Evolutionary conservation across 371 early-diverging fungal genomes (phyloP), one percentile per base, ranked within the genome.

Genomic region (Coemansia sp.): DNA sequence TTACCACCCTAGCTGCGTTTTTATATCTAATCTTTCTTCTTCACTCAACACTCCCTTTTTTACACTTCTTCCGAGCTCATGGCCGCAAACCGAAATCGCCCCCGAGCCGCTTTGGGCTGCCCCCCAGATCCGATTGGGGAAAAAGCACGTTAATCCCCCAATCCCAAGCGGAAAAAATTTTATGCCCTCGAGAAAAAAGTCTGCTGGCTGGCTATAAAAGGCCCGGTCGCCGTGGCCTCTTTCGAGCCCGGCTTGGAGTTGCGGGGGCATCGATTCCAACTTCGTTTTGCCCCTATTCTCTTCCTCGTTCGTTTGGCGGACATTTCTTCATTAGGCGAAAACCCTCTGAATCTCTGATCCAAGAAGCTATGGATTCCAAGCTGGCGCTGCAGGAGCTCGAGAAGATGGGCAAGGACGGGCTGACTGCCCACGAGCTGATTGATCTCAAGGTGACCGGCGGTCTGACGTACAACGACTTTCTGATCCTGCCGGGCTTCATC

Each of bases 391-490:
- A 74, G 51, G 75, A 75, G 58, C 77, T 76, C 53, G 77, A 62
- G 55, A 72, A 72, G 62, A 52, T 55, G 38, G 79, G 77, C 54
- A 80, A 78, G 69, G 94, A 94, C 82, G 94, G 94, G 50, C 82
- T 93, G 60, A 80, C 89, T 18, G 88, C 84, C 53, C 83, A 82
- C 70, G 85, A 89, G 67, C 78, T 94, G 49, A 83, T 94, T 75
- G 88, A 92, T 69, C 84, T 82, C 53, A 79, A 84, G 68, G 60
- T 75, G 18, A 83, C 81, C 42, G 95, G 94, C 70, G 98, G 96
- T 43, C 83, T 97, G 66, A 96, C 98, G 63, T 97, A 96, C 87
- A 96, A 95, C 83, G 98, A 97, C 82, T 94, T 97, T 77, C 81
- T 97, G 80, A 85, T 97, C 72, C 85, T 97, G 38, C 98, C 98